These are phyloP conservation scores for Ceratocystis cacaofunesta DNA, from an alignment of 2,329 filamentous ascomycete species.

Conservation along the genomic window DNA sequence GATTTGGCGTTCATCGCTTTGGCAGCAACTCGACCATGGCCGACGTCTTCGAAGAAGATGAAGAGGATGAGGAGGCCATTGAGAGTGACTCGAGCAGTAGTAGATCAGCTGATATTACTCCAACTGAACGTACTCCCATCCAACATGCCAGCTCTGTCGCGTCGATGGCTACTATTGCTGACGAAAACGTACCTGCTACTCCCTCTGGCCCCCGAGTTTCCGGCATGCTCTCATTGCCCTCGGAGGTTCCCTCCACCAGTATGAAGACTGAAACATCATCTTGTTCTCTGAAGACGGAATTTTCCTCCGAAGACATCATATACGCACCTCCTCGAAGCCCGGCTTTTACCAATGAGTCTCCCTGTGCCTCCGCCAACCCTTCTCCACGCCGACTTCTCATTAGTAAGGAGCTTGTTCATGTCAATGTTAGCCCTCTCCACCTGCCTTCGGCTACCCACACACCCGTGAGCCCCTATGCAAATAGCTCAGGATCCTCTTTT, in stretches of 20 bases:
- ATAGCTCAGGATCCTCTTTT: constrained; percentile 48
- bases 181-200: constrained; percentile 16
- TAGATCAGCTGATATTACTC: constrained; percentile 15
- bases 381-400: constrained; percentile 31
- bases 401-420: constrained; percentile 33
- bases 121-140: constrained; percentile 12
- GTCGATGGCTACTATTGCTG: constrained; percentile 14
- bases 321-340: constrained; percentile 23
- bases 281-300: constrained; percentile 30
- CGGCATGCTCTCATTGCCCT: constrained; percentile 10
- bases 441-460: constrained; percentile 31
- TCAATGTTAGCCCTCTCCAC: constrained; percentile 35
- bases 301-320: constrained; percentile 31
- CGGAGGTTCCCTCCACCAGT: constrained; percentile 1
- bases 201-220: constrained; percentile 13
- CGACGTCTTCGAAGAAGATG: constrained; percentile 73
- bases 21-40: constrained; percentile 62
- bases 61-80: constrained; percentile 30
- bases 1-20: constrained; percentile 45
- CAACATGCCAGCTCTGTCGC: constrained; percentile 14
- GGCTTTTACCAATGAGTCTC: constrained; percentile 20
- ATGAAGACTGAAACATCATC: constrained; percentile 36
- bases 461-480: constrained; percentile 50
- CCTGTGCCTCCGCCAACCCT: constrained; percentile 29
- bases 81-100: constrained; percentile 16